phyloP scores from a whole-genome alignment of 805 yeast genomes.

The Grigorovia transvaalensis region DNA sequence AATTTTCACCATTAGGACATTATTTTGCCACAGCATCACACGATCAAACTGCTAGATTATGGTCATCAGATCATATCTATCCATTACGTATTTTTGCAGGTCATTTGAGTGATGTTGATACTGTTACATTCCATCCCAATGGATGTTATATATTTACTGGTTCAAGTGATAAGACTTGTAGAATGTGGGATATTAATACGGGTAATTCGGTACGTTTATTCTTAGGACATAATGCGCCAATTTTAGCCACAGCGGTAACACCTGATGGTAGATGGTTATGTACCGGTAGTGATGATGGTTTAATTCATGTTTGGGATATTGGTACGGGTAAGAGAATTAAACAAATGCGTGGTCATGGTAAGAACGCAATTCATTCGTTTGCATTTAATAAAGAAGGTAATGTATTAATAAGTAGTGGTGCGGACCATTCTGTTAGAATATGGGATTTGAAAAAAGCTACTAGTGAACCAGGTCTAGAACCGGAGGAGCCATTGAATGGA shows the following conservation, averaged over 20 bases:
- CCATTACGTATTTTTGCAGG: slow-evolving; percentile 96
- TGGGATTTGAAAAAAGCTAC: slow-evolving; percentile 93
- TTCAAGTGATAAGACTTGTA: slow-evolving; percentile 84
- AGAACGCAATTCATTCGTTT: slow-evolving; percentile 73
- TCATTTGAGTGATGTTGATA: slow-evolving; percentile 90
- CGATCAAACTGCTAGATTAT: slow-evolving; percentile 92
- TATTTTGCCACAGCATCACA: slow-evolving; percentile 97
- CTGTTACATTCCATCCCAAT: slow-evolving; percentile 92
- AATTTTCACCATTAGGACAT: slow-evolving; percentile 90
- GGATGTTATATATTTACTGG: slow-evolving; percentile 93
- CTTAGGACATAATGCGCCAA: slow-evolving; percentile 86
- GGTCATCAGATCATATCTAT: slow-evolving; percentile 97
- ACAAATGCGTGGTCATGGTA: slow-evolving; percentile 91
- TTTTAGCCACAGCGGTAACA: slow-evolving; percentile 75
- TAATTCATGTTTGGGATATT: slow-evolving; percentile 86
- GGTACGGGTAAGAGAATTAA: slow-evolving; percentile 84
- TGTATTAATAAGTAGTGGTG: slow-evolving; percentile 82
- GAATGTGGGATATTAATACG: slow-evolving; percentile 94
- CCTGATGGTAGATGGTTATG: slow-evolving; percentile 98
- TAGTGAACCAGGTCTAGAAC: slow-evolving; percentile 63
- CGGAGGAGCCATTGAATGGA: slow-evolving; percentile 50
- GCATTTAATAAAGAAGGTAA: slow-evolving; percentile 81
- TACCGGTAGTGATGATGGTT: slow-evolving; percentile 86
- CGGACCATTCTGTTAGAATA: slow-evolving; percentile 84
- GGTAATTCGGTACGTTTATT: slow-evolving; percentile 89